phyloP scores from a whole-genome alignment of 129 eudicot species.

The Flaveria brownii region DNA sequence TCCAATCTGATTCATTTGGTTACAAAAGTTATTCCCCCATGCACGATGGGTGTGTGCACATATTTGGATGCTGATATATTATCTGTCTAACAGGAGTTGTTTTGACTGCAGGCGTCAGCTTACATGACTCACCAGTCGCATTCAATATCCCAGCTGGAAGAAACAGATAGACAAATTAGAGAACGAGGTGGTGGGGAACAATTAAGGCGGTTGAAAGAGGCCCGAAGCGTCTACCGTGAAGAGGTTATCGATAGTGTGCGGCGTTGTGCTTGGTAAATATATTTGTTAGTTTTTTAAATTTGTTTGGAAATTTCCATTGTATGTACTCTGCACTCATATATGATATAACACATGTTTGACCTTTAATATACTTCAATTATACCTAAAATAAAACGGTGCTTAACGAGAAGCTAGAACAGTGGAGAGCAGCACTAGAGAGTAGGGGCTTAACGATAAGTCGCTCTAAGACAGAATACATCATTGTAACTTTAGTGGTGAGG shows the following conservation, averaged over 20 bases:
- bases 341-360: conserved; percentile 4
- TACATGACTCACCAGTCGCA: conserved; percentile 91
- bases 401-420: no score
- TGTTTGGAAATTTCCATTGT: not conserved
- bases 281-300: not conserved
- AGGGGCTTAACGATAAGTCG: no score
- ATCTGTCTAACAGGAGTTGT: conserved; percentile 1
- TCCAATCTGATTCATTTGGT: conserved; percentile 8
- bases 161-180: conserved; percentile 78
- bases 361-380: not conserved
- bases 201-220: conserved; percentile 81
- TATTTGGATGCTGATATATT: not conserved
- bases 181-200: conserved; percentile 69
- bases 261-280: conserved; percentile 67
- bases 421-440: no score
- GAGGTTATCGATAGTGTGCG: conserved; percentile 90
- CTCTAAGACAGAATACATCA: no score
- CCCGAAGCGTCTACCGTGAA: conserved; percentile 77
- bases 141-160: conserved; percentile 78
- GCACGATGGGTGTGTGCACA: not conserved
- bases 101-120: conserved; percentile 65
- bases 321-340: not conserved
- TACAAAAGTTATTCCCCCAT: not conserved
- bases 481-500: no score
- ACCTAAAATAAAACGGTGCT: not conserved